Evolutionary conservation across 2,329 filamentous ascomycete species (phyloP).

Genomic region (Penicillium sp.): DNA sequence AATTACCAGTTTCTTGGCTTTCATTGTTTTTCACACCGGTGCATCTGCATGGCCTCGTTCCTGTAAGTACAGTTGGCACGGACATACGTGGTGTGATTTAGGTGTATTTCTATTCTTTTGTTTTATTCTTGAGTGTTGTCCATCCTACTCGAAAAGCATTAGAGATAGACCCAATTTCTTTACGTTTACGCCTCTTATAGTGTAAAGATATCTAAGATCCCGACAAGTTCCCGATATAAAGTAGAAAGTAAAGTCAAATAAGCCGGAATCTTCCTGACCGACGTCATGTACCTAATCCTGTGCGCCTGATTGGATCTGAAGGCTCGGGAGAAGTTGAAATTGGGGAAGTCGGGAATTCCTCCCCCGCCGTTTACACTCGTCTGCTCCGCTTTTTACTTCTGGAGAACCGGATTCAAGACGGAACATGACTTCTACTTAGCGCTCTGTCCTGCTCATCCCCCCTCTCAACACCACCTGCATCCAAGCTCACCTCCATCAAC

Average conservation of each 20-base stretch:
- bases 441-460: neutral
- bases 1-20: conserved; percentile 7
- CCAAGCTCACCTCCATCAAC: neutral
- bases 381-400: neutral
- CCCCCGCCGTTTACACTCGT: neutral
- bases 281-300: conserved; percentile 22
- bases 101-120: conserved; percentile 11
- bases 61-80: conserved; percentile 25
- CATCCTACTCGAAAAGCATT: conserved; percentile 22
- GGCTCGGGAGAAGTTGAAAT: conserved; percentile 8
- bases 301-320: conserved; percentile 17
- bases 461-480: conserved; percentile 1
- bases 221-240: neutral
- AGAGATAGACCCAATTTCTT: conserved; percentile 19
- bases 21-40: conserved; percentile 8
- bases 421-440: neutral
- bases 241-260: neutral
- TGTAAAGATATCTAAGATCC: neutral
- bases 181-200: too few species aligned
- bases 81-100: conserved; percentile 25
- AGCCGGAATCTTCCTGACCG: conserved; percentile 16
- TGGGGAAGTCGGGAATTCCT: conserved; percentile 16
- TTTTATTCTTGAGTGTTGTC: conserved; percentile 7
- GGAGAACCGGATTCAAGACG: neutral
- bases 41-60: conserved; percentile 24